A percentile compares a stretch with the other conserved stretches of the same genome.
phyloP scores from a whole-genome alignment of 495 filamentous ascomycete species.

The Neurospora hispaniola region DNA sequence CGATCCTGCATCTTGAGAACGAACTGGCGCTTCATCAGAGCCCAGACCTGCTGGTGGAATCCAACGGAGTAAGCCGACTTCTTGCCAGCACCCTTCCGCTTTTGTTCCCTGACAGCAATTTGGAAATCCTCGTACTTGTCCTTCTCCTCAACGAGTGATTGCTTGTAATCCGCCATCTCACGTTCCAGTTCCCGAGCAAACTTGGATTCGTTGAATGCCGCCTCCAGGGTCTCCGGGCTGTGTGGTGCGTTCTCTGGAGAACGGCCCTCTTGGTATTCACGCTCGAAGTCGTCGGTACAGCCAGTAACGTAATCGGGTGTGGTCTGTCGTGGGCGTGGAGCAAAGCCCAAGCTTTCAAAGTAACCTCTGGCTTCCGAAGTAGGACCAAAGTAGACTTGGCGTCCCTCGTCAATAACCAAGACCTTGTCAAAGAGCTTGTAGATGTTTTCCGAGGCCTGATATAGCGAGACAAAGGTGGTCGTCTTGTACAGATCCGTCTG shows the following conservation, averaged over 20 bases:
- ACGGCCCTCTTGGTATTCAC: conserved; percentile 58
- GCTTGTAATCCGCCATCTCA: conserved; percentile 61
- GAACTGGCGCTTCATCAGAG: conserved; percentile 72
- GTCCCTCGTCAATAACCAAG: conserved; percentile 68
- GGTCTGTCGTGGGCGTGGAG: conserved; percentile 68
- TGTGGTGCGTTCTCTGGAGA: conserved; percentile 54
- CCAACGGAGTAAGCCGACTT: conserved; percentile 72
- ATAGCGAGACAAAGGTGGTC: conserved; percentile 70
- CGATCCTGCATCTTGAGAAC: conserved; percentile 78
- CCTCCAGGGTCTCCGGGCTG: conserved; percentile 49
- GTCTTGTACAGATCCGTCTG: conserved; percentile 72
- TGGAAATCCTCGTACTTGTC: conserved; percentile 64
- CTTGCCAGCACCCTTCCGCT: conserved; percentile 54
- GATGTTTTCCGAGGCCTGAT: conserved; percentile 77
- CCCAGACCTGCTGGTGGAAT: conserved; percentile 70
- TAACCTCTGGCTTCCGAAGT: conserved; percentile 58
- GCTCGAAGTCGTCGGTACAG: conserved; percentile 73
- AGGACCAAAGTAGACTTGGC: conserved; percentile 73
- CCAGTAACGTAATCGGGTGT: conserved; percentile 80
- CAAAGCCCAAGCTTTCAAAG: conserved; percentile 74
- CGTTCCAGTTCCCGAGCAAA: conserved; percentile 43
- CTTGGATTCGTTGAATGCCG: conserved; percentile 57
- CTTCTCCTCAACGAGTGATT: conserved; percentile 47
- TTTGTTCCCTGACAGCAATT: conserved; percentile 63
- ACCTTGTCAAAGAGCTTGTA: conserved; percentile 85